A percentile compares a stretch with the other conserved stretches of the same genome.
Conservation (phyloP, 495 filamentous ascomycete genomes). For the Astrothelium subdiscretum region DNA sequence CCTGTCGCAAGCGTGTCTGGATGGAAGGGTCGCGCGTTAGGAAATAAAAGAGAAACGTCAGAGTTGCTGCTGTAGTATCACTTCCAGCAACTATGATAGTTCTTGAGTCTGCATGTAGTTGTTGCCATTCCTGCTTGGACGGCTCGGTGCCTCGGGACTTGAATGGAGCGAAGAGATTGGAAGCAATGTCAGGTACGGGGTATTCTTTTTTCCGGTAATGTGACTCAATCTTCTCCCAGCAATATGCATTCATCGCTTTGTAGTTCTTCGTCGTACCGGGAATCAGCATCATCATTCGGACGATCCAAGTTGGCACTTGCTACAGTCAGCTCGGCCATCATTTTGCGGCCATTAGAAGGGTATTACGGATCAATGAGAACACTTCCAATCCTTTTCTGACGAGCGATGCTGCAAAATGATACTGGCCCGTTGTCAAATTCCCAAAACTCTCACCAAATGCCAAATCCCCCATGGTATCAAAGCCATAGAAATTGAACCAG, state of each 20-base stretch:
- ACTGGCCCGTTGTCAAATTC: conserved; percentile 17
- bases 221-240: neutral
- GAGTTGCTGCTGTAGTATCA: conserved; percentile 52
- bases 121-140: neutral
- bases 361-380: conserved; percentile 9
- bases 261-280: conserved; percentile 8
- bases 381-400: conserved; percentile 15
- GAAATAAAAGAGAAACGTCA: conserved; percentile 54
- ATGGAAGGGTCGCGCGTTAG: conserved; percentile 40
- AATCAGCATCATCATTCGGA: conserved; percentile 8
- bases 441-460: conserved; percentile 28
- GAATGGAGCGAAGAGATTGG: neutral
- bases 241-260: conserved; percentile 1
- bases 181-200: conserved; percentile 6
- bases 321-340: neutral
- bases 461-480: conserved; percentile 31
- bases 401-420: conserved; percentile 13
- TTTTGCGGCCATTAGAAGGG: neutral
- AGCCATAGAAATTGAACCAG: conserved; percentile 29
- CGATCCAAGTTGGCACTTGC: conserved; percentile 9
- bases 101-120: conserved; percentile 12
- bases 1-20: conserved; percentile 13
- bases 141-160: neutral
- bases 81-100: conserved; percentile 34
- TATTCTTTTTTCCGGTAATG: neutral